Base-by-base conservation (phyloP, 306 rosid species). In the Ormosia semicastrata region DNA sequence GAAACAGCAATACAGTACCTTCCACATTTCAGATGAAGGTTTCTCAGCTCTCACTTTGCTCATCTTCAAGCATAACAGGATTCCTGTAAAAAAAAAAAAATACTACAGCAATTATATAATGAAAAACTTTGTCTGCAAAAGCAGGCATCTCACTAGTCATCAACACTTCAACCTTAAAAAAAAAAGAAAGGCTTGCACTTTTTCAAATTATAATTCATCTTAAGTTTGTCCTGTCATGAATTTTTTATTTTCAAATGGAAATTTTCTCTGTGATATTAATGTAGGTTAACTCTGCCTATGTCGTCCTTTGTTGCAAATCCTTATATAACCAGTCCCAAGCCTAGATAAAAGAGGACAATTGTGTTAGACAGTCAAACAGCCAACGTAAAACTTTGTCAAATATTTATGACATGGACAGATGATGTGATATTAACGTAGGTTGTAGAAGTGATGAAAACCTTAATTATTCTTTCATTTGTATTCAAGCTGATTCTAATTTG, bases 41-140 rank as follows among this genome's bases (percentile, higher is more conserved):
- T 87, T 82, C 85, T 95, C 99, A 49, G 97, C 94, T 87, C 99
- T 86, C 73, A 95, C 97, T 54, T 84, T 88, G 80, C 97, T 93
- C 96, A 95, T 90, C 85, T 92, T 93, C 86, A 92, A 79, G 97
- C 90, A 92, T 43, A 93, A 84, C 5, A 89, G 64, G 41, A 91
- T 77, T 84, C 99, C 99, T 95, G 88, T 75, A 79, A 32, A 56
- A 37, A 41, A 46, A 44, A 30, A 71, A 44, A 30, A 71, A 54
- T n/a, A 36, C 10, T 18, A 64, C 39, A 53, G 33, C 74, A 56
- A 30, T 53, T 41, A 29, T 7, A 53, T 24, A 12, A 29, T 67
- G 12, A 73, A 68, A 81, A 73, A 53, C 49, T n/a, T n/a, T 37
- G 76, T 66, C 46, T 29, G 59, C 44, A 71, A 77, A 66, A 67